Percentiles rank a stretch among this genome's conserved stretches.
Evolutionary conservation across 1,284 basidiomycete species (phyloP).

Genomic region (Stereum hirsutum): DNA sequence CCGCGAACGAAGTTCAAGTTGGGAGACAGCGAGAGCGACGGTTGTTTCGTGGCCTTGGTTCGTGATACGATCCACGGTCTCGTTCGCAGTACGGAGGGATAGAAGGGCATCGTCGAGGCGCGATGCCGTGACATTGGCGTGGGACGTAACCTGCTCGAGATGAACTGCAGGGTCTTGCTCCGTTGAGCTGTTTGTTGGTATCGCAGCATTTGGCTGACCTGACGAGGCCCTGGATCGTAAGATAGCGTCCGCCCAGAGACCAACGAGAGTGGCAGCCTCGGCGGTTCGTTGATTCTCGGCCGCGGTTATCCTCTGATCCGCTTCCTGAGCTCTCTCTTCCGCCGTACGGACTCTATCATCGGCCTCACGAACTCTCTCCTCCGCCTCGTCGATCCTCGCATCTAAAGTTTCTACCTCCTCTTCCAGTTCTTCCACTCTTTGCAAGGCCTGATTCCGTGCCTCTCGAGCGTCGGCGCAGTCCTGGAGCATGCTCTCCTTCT

Average conservation of each 20-base stretch:
- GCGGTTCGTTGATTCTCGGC: slow-evolving; percentile 6
- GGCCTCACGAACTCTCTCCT: slow-evolving; percentile 31
- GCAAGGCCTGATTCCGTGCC: slow-evolving; percentile 51
- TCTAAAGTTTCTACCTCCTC: slow-evolving; percentile 50
- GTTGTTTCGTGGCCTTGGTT: slow-evolving; percentile 15
- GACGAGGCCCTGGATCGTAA: slow-evolving; percentile 15
- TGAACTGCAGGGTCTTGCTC: too few relatives aligned
- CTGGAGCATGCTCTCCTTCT: slow-evolving; percentile 72
- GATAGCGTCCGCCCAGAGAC: slow-evolving; percentile 12
- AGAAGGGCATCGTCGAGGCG: too few relatives aligned
- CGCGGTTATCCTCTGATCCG: slow-evolving; percentile 29
- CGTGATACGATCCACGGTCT: not conserved
- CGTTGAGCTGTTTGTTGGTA: slow-evolving; percentile 1
- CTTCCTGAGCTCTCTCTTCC: slow-evolving; percentile 42
- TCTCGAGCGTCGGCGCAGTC: slow-evolving; percentile 69
- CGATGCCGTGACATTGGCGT: too few relatives aligned
- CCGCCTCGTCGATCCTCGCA: slow-evolving; percentile 16
- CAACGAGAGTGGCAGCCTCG: slow-evolving; percentile 18
- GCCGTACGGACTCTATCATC: slow-evolving; percentile 28
- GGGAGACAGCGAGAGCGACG: slow-evolving; percentile 23
- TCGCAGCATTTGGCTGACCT: slow-evolving; percentile 10
- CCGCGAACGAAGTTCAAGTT: slow-evolving; percentile 11
- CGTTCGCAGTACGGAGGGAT: slow-evolving; percentile 6
- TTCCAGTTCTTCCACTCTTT: slow-evolving; percentile 29
- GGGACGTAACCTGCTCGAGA: too few relatives aligned